Conservation (phyloP, 1,284 basidiomycete genomes). For the Tilletiaria anomala region DNA sequence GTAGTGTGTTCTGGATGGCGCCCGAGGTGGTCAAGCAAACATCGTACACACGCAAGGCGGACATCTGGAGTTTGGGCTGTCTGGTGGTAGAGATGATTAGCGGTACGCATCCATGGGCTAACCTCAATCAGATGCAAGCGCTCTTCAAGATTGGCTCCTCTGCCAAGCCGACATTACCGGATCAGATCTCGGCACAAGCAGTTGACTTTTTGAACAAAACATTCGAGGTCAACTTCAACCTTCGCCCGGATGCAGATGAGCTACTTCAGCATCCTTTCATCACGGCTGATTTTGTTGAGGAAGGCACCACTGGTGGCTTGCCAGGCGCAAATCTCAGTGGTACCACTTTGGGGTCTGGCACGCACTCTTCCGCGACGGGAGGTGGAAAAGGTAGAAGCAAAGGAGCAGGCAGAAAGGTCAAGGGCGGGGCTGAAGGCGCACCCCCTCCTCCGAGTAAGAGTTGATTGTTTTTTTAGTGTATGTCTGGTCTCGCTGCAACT, state of each 20-base stretch:
- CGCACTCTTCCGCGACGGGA: too few species aligned
- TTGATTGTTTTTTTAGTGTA: too few species aligned
- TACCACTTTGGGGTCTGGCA: too few species aligned
- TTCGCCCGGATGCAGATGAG: constrained; percentile 24
- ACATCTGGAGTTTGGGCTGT: constrained; percentile 97
- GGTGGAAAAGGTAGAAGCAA: too few species aligned
- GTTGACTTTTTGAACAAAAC: constrained; percentile 26
- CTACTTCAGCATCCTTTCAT: constrained; percentile 24
- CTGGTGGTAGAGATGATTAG: constrained; percentile 97
- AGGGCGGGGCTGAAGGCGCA: too few species aligned
- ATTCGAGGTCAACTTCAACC: constrained; percentile 29
- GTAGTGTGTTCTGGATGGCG: constrained; percentile 75
- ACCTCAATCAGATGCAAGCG: constrained; percentile 90
- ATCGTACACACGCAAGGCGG: constrained; percentile 80
- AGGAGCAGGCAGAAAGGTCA: too few species aligned
- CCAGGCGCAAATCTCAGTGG: too few species aligned
- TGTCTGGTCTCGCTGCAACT: too few species aligned
- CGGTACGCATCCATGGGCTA: constrained; percentile 91
- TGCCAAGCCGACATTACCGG: constrained; percentile 21
- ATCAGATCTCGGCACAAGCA: constrained; percentile 27
- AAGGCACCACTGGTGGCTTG: too few species aligned
- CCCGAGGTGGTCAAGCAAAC: constrained; percentile 90
- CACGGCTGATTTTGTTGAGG: too few species aligned
- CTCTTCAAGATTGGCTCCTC: constrained; percentile 30
- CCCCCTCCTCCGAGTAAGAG: too few species aligned